Percentiles rank a stretch among this genome's conserved stretches.
phyloP scores from a whole-genome alignment of 305 asterid genomes.

The Fraxinus baroniana region DNA sequence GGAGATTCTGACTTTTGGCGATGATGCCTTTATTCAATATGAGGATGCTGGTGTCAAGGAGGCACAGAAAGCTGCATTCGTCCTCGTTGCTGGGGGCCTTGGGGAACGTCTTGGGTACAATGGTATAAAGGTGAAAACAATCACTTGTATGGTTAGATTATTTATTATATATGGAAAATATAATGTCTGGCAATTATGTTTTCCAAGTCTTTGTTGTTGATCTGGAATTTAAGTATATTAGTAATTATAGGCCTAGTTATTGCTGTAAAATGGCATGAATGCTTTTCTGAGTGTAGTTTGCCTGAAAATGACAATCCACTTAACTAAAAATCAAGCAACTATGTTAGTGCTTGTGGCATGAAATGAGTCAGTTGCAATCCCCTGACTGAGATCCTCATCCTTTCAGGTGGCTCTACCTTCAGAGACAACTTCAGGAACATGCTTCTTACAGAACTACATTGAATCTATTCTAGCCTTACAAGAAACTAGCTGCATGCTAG shows the following conservation, averaged over 20 bases:
- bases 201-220: constrained; percentile 12
- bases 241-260: not conserved
- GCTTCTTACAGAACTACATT: constrained; percentile 84
- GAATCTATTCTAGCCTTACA: constrained; percentile 90
- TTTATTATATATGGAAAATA: not conserved
- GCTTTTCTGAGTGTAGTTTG: constrained; percentile 1
- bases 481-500: constrained; percentile 69
- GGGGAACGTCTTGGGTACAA: constrained; percentile 99
- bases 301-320: not conserved
- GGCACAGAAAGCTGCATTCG: constrained; percentile 88
- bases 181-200: not conserved
- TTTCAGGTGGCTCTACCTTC: constrained; percentile 90
- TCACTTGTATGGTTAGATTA: not conserved
- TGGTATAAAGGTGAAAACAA: constrained; percentile 74
- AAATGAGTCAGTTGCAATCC: constrained; percentile 22
- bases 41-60: constrained; percentile 89
- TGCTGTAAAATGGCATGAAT: constrained; percentile 5
- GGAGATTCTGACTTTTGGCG: constrained; percentile 75
- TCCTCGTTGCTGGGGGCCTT: constrained; percentile 99
- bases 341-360: constrained; percentile 16
- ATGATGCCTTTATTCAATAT: constrained; percentile 56
- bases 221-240: constrained; percentile 10
- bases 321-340: not conserved
- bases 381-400: constrained; percentile 26
- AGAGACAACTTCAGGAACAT: constrained; percentile 79